These are phyloP conservation scores for Trichoderma brevicompactum DNA, from an alignment of 2,329 filamentous ascomycete genomes.

Conservation along the genomic window DNA sequence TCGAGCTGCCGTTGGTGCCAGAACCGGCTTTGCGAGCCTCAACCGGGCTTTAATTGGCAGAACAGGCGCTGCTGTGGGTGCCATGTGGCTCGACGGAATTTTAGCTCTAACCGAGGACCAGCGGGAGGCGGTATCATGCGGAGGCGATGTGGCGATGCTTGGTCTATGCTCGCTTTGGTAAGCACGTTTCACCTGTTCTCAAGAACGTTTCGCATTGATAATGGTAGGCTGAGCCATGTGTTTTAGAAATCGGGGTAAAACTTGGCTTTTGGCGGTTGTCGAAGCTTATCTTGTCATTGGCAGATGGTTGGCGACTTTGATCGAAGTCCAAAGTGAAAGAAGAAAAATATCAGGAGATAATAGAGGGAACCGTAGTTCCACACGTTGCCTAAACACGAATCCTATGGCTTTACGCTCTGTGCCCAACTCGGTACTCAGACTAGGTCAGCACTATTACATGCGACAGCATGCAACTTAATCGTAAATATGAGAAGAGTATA, in stretches of 20 bases:
- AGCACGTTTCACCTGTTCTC: constrained; percentile 10
- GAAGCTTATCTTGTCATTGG: neutral
- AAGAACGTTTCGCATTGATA: constrained; percentile 25
- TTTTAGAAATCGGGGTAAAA: neutral
- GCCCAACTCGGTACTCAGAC: too few species aligned
- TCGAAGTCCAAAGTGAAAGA: neutral
- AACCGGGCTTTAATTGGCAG: constrained; percentile 4
- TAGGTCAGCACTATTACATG: too few species aligned
- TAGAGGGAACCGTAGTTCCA: too few species aligned
- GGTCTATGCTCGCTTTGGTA: constrained; percentile 5
- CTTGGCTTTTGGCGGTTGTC: neutral
- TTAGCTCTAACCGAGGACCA: neutral
- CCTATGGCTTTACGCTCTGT: too few species aligned
- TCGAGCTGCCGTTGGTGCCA: neutral
- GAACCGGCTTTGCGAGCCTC: neutral
- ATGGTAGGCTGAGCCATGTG: neutral
- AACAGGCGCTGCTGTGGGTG: constrained; percentile 3
- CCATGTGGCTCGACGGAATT: neutral
- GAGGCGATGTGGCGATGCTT: constrained; percentile 1
- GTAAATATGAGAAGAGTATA: too few species aligned
- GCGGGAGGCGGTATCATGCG: neutral
- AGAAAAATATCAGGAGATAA: too few species aligned
- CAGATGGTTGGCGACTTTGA: neutral
- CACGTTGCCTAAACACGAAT: too few species aligned
- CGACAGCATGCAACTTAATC: too few species aligned